Evolutionary conservation across 192 early-diverging fungal genomes (phyloP), one percentile per base, ranked within the genome.

Genomic region (Borealophlyctis nickersoniae): DNA sequence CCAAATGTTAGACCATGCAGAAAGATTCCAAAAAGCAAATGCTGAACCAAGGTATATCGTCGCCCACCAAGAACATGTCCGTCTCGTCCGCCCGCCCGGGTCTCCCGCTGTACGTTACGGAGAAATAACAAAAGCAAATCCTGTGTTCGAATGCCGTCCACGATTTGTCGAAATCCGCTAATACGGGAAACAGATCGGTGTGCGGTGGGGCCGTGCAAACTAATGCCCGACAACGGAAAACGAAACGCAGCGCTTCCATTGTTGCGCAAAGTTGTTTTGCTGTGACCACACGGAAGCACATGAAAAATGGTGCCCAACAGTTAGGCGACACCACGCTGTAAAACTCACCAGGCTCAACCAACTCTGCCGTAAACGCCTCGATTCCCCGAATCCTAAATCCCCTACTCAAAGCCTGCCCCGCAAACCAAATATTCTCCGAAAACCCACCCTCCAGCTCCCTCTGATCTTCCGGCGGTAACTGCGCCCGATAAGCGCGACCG

Each of bases 341-440:
- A 27, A 53, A 27, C 52, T 53, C 54, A 7, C 74, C 82, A 0
- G 81, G 83, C 56, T 76, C 75, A 54, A 72, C 61, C 55, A 86
- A 66, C 32, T 77, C 78, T 29, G 66, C 56, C 9, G 87, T 83
- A 51, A 71, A 80, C 39, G 66, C 56, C 66, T 88, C 86, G 23
- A 85, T 88, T 33, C 87, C 84, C 32, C 87, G 80, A 64, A 88
- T 88, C 59, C 86, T 77, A 66, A 82, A 87, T 14, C 87, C 87
- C 3, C 75, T 58, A 2, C 78, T 75, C 57, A 88, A 64, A 0
- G 87, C 87, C 74, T 88, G 87, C 0, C 83, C 81, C 3, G 87
- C 87, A 70, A 87, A 88, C 57, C 84, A 63, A n/a, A 88, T 85
- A 68, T 85, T 87, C 63, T 88, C 87, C 66, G 73, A 77, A 74